phyloP scores from a whole-genome alignment of 169 alveolate species.

The Plasmodium gaboni region DNA sequence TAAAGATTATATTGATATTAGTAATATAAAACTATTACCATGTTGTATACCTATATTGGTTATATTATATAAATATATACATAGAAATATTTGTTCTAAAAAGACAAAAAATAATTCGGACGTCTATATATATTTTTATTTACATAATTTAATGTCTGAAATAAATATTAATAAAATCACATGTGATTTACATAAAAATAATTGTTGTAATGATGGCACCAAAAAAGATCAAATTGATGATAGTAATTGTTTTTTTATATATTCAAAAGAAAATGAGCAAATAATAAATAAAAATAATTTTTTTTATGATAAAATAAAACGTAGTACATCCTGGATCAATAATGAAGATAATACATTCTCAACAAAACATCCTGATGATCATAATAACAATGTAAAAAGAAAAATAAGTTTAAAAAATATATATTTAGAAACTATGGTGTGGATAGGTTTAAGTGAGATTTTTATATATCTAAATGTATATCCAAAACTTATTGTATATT shows the following conservation, averaged over 20 bases:
- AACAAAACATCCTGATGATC: not conserved
- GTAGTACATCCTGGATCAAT: not conserved
- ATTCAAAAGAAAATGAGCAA: conserved; percentile 21
- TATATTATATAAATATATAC: conserved; percentile 36
- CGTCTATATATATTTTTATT: conserved; percentile 30
- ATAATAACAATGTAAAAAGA: not conserved
- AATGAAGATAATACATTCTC: too few species aligned
- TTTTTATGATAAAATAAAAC: conserved; percentile 5
- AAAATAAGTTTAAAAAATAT: conserved; percentile 35
- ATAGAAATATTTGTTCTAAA: conserved; percentile 9
- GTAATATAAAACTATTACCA: conserved; percentile 60
- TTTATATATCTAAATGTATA: conserved; percentile 46
- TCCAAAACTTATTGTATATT: conserved; percentile 31
- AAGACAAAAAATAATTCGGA: conserved; percentile 24
- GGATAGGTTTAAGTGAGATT: conserved; percentile 63
- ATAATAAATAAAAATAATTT: conserved; percentile 6
- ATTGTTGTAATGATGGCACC: not conserved
- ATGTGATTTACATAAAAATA: conserved; percentile 51
- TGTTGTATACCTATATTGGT: conserved; percentile 51
- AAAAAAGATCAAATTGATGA: conserved; percentile 5
- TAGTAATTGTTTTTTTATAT: conserved; percentile 29
- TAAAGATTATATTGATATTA: conserved; percentile 26
- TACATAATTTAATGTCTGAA: conserved; percentile 30
- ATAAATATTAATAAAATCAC: conserved; percentile 46
- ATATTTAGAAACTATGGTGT: conserved; percentile 40